Conservation (phyloP, 2,329 filamentous ascomycete species). For the Trichoderma sp. region DNA sequence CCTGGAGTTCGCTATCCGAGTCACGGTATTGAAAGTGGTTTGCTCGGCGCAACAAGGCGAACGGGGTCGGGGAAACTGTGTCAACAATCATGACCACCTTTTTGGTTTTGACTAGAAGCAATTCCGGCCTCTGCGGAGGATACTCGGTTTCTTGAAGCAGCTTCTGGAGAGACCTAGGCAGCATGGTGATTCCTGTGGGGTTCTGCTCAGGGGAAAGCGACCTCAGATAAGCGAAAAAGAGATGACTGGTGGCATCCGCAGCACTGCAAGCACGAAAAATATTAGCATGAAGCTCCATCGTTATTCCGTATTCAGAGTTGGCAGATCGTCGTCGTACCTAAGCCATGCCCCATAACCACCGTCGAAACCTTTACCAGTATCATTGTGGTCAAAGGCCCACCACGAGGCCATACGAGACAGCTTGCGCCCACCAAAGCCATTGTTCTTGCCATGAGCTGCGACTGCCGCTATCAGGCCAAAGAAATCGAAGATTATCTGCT, state of each 20-base stretch:
- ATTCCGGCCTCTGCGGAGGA: slow-evolving; percentile 72
- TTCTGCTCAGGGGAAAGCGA: slow-evolving; percentile 81
- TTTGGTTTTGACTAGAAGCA: slow-evolving; percentile 77
- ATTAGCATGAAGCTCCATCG: slow-evolving; percentile 3
- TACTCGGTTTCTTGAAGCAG: slow-evolving; percentile 92
- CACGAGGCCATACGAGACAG: slow-evolving; percentile 93
- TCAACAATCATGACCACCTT: slow-evolving; percentile 97
- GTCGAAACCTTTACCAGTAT: slow-evolving; percentile 88
- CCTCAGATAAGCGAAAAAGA: slow-evolving; percentile 96
- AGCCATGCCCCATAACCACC: slow-evolving; percentile 89
- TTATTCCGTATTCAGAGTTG: background rate
- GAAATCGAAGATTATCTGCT: slow-evolving; percentile 91
- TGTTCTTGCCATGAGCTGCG: slow-evolving; percentile 88
- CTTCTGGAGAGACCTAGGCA: slow-evolving; percentile 88
- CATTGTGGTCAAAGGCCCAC: slow-evolving; percentile 95
- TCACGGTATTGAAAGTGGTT: slow-evolving; percentile 96
- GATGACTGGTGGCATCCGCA: slow-evolving; percentile 90
- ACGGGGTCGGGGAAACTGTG: slow-evolving; percentile 89
- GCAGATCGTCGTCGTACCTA: slow-evolving; percentile 51
- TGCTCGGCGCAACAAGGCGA: slow-evolving; percentile 82
- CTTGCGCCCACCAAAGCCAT: slow-evolving; percentile 90
- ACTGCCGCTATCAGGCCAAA: slow-evolving; percentile 91
- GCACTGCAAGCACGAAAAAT: slow-evolving; percentile 54
- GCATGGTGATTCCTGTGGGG: slow-evolving; percentile 74
- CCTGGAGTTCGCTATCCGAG: slow-evolving; percentile 77